These are phyloP conservation scores for Thermochaetoides thermophila DNA, from an alignment of 495 filamentous ascomycete species.

Conservation along the genomic window DNA sequence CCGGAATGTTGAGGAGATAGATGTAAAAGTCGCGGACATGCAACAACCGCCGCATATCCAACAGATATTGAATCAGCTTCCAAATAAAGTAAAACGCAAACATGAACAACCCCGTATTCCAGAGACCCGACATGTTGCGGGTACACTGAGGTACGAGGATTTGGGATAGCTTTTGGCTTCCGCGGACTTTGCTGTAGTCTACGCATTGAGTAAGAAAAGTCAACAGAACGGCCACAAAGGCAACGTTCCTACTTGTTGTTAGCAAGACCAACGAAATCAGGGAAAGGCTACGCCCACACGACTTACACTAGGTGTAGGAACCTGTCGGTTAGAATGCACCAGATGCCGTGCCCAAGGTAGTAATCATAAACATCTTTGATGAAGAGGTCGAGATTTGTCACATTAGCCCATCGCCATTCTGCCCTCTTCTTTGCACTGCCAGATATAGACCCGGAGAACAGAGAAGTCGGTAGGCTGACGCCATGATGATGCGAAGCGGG, in stretches of 20 bases:
- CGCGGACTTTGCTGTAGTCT: conserved; percentile 60
- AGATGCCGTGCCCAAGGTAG: conserved; percentile 71
- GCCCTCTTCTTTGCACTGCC: conserved; percentile 66
- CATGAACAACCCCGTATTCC: conserved; percentile 70
- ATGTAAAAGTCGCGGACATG: conserved; percentile 81
- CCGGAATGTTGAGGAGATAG: conserved; percentile 73
- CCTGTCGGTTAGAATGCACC: conserved; percentile 68
- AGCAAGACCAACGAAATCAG: neutral
- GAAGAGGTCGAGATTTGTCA: conserved; percentile 82
- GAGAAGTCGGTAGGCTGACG: conserved; percentile 14
- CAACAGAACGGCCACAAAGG: conserved; percentile 71
- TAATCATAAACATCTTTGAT: conserved; percentile 84
- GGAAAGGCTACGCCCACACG: neutral
- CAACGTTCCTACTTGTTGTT: conserved; percentile 28
- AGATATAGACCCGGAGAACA: conserved; percentile 22
- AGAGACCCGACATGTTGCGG: conserved; percentile 65
- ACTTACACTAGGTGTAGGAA: conserved; percentile 60
- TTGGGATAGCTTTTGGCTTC: conserved; percentile 59
- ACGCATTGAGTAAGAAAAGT: conserved; percentile 82
- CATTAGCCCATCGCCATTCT: conserved; percentile 92
- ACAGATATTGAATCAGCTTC: conserved; percentile 56
- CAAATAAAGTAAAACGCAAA: conserved; percentile 80
- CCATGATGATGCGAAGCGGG: conserved; percentile 4
- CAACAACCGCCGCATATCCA: conserved; percentile 60
- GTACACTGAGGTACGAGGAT: conserved; percentile 74